Conservation (phyloP, 805 yeast species). For the Cephaloascus albidus region DNA sequence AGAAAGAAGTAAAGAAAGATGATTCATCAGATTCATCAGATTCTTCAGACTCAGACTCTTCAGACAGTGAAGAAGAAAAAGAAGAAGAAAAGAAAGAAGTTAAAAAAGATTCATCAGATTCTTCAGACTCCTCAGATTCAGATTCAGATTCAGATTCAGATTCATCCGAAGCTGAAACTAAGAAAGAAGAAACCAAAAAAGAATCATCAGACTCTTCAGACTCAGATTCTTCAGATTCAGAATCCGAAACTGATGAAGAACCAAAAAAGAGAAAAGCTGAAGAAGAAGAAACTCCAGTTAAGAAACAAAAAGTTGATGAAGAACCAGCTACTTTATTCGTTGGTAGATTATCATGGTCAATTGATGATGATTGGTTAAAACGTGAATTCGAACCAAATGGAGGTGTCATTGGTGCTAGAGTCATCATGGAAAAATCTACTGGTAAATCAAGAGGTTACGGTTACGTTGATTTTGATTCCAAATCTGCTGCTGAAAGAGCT, state of each 20-base stretch:
- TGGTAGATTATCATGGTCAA: conserved; percentile 95
- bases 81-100: conserved; percentile 4
- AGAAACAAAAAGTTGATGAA: conserved; percentile 43
- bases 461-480: conserved; percentile 86
- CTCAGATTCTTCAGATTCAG: conserved; percentile 11
- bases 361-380: conserved; percentile 91
- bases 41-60: conserved; percentile 9
- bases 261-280: conserved; percentile 34
- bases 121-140: conserved; percentile 14
- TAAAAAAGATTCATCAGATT: conserved; percentile 12
- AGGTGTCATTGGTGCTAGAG: conserved; percentile 84
- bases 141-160: conserved; percentile 16
- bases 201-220: conserved; percentile 5
- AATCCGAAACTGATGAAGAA: conserved; percentile 17
- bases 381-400: conserved; percentile 76
- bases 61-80: conserved; percentile 4
- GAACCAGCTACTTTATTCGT: conserved; percentile 90
- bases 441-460: conserved; percentile 96
- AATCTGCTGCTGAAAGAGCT: conserved; percentile 79
- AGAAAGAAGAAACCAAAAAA: conserved; percentile 7
- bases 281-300: conserved; percentile 32
- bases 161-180: conserved; percentile 9
- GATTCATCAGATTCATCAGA: conserved; percentile 6
- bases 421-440: conserved; percentile 84
- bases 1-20: conserved; percentile 7